Evolutionary conservation across 148 eudicot species (phyloP).

Genomic region (Diospyros kaki): DNA sequence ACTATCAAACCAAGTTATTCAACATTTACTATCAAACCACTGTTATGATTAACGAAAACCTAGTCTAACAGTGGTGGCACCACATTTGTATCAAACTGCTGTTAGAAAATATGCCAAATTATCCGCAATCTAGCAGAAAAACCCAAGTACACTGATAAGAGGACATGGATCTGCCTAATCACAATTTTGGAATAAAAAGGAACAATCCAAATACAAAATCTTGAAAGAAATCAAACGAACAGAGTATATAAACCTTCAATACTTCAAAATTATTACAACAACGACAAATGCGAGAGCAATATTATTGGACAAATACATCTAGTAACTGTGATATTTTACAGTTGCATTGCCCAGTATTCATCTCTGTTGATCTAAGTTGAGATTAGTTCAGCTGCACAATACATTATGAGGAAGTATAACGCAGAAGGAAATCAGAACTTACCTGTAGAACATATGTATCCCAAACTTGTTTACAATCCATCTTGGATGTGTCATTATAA

Average conservation of each 20-base stretch:
- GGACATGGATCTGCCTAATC: neutral
- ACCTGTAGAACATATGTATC: conserved; percentile 72
- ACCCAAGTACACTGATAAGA: neutral
- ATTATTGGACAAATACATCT: too few species aligned
- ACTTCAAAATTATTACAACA: too few species aligned
- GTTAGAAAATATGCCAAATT: neutral
- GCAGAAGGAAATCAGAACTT: conserved; percentile 14
- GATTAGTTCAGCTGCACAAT: too few species aligned
- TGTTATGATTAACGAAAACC: neutral
- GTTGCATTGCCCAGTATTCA: neutral
- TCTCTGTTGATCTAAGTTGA: neutral
- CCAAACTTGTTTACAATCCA: conserved; percentile 72
- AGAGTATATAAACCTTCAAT: too few species aligned
- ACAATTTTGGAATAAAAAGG: neutral
- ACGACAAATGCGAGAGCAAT: too few species aligned
- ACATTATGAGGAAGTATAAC: neutral
- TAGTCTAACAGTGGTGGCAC: too few species aligned
- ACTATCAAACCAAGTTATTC: neutral
- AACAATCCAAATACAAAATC: too few species aligned
- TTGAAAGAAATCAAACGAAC: too few species aligned
- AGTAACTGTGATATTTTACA: too few species aligned
- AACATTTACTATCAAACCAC: neutral
- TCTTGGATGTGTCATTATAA: conserved; percentile 54
- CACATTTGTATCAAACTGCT: too few species aligned
- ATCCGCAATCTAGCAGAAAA: neutral